Evolutionary conservation across 2,329 filamentous ascomycete species (phyloP).

Genomic region (Neonectria faginata): DNA sequence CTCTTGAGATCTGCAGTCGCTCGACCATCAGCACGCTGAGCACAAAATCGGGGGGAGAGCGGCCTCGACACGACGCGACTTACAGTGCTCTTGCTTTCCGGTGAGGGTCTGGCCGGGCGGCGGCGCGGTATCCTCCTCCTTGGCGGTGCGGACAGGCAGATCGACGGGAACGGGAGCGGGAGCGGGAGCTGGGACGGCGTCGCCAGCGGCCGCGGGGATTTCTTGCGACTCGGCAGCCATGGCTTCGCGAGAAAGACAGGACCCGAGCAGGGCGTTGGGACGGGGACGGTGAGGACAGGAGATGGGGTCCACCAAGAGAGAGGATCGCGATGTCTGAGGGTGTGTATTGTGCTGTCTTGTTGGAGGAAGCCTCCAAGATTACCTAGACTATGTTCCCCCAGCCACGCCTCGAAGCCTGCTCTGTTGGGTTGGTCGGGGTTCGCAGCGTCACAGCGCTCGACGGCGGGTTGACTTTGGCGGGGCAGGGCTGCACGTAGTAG

Average conservation of each 20-base stretch:
- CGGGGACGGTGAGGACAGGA: background rate
- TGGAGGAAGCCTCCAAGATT: slow-evolving; percentile 24
- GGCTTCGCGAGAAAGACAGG: slow-evolving; percentile 28
- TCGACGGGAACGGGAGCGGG: slow-evolving; percentile 25
- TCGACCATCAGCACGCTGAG: slow-evolving; percentile 29
- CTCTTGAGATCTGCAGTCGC: slow-evolving; percentile 81
- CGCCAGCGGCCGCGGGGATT: slow-evolving; percentile 40
- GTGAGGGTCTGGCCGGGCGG: slow-evolving; percentile 71
- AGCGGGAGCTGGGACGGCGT: slow-evolving; percentile 25
- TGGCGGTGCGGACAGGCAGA: slow-evolving; percentile 47
- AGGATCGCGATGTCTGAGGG: background rate
- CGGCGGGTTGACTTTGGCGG: slow-evolving; percentile 35
- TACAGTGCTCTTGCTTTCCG: slow-evolving; percentile 98
- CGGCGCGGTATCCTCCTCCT: slow-evolving; percentile 47
- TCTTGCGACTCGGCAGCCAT: slow-evolving; percentile 47
- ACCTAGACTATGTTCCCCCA: background rate
- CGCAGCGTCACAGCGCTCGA: slow-evolving; percentile 5
- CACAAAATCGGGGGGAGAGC: background rate
- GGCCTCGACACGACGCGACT: slow-evolving; percentile 47
- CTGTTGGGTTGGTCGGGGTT: slow-evolving; percentile 1
- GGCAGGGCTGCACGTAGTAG: slow-evolving; percentile 33
- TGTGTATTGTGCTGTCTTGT: slow-evolving; percentile 29
- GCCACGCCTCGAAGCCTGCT: slow-evolving; percentile 16
- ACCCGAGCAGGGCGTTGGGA: slow-evolving; percentile 24
- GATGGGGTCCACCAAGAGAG: slow-evolving; percentile 6